These are phyloP conservation scores for Ophiostoma fasciatum DNA, from an alignment of 2,329 filamentous ascomycete genomes.

Conservation along the genomic window DNA sequence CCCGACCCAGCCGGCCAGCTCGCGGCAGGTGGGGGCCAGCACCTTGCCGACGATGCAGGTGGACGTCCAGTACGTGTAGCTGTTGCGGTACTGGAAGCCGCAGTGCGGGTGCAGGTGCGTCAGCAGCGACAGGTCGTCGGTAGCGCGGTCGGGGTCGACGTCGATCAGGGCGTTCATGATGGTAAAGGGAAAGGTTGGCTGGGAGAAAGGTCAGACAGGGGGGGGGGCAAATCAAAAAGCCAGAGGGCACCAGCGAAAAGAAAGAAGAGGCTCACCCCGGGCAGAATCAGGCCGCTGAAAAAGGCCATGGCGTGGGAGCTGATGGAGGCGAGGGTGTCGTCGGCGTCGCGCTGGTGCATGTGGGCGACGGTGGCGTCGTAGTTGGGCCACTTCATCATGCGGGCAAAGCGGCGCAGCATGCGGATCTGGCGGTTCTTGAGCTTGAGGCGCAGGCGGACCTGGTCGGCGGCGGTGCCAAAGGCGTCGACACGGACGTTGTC, in stretches of 20 bases:
- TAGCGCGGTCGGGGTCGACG: slow-evolving; percentile 53
- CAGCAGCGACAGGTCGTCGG: slow-evolving; percentile 49
- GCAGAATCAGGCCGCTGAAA: slow-evolving; percentile 59
- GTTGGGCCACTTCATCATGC: slow-evolving; percentile 66
- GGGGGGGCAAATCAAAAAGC: not conserved
- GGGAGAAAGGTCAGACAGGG: not conserved
- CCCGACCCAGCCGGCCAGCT: slow-evolving; percentile 60
- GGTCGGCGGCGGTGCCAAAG: slow-evolving; percentile 36
- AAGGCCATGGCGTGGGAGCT: slow-evolving; percentile 64
- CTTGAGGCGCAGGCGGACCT: slow-evolving; percentile 48
- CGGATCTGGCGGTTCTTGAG: slow-evolving; percentile 54
- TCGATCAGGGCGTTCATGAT: slow-evolving; percentile 69
- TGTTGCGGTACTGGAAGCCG: slow-evolving; percentile 61
- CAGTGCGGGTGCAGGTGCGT: slow-evolving; percentile 53
- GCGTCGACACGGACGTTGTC: slow-evolving; percentile 54
- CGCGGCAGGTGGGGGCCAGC: slow-evolving; percentile 54
- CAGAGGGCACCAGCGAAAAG: not conserved
- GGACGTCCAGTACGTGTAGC: slow-evolving; percentile 64
- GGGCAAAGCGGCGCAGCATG: slow-evolving; percentile 52
- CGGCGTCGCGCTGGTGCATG: slow-evolving; percentile 43
- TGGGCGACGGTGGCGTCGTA: slow-evolving; percentile 47
- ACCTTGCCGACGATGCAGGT: slow-evolving; percentile 62
- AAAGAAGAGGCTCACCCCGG: slow-evolving; percentile 36
- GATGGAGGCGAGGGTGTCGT: slow-evolving; percentile 41
- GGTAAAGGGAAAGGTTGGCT: slow-evolving; percentile 53